phyloP scores from a whole-genome alignment of 306 rosid species.

The Betula pendula region DNA sequence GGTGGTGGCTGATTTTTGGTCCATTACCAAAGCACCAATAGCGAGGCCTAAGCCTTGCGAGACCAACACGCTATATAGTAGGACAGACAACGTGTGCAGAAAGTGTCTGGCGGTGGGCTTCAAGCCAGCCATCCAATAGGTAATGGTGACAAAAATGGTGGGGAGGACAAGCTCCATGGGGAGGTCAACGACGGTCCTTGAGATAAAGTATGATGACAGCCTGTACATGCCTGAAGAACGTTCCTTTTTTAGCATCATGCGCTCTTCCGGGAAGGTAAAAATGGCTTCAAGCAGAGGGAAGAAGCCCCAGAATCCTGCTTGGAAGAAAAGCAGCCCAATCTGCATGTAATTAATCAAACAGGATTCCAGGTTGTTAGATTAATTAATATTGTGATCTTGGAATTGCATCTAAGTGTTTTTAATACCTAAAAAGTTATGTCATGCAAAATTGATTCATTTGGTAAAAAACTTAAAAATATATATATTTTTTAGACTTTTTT shows the following conservation, averaged over 20 bases:
- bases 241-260: slow-evolving; percentile 61
- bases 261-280: slow-evolving; percentile 66
- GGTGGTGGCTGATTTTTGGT: slow-evolving; percentile 52
- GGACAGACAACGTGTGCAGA: slow-evolving; percentile 32
- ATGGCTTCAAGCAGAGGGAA: slow-evolving; percentile 60
- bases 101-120: slow-evolving; percentile 29
- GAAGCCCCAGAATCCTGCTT: slow-evolving; percentile 57
- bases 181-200: slow-evolving; percentile 51
- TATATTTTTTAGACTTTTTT: too few relatives aligned
- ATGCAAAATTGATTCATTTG: too few relatives aligned
- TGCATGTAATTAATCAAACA: slow-evolving; percentile 25
- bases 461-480: too few relatives aligned
- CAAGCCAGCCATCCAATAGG: slow-evolving; percentile 64
- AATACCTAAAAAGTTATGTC: too few relatives aligned
- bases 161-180: slow-evolving; percentile 76
- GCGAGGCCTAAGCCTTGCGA: slow-evolving; percentile 75
- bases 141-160: slow-evolving; percentile 41
- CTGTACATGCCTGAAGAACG: slow-evolving; percentile 70
- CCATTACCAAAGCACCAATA: slow-evolving; percentile 62
- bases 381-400: too few relatives aligned
- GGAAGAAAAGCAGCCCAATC: slow-evolving; percentile 60
- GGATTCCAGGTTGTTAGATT: not conserved
- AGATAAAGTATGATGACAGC: slow-evolving; percentile 69
- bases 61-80: slow-evolving; percentile 51
- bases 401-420: too few relatives aligned